A percentile compares a stretch with the other conserved stretches of the same genome.
Evolutionary conservation across 257 asterid genomes (phyloP).

Genomic region (Nicotiana sylvestris): DNA sequence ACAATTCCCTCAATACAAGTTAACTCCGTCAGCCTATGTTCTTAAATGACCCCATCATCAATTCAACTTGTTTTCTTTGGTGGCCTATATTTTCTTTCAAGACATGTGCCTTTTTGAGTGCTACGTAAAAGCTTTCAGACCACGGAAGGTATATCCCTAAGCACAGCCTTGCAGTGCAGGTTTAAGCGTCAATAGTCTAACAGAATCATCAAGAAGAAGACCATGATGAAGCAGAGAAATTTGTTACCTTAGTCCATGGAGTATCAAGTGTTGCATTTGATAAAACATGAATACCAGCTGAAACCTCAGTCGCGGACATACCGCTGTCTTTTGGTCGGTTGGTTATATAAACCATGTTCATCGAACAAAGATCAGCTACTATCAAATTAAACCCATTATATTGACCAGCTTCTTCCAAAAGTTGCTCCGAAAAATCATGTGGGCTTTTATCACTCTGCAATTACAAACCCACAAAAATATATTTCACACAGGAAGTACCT

Average conservation of each 20-base stretch:
- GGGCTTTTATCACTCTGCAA: conserved; percentile 58
- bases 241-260: conserved; percentile 79
- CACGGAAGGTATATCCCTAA: neutral
- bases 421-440: conserved; percentile 56
- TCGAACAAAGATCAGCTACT: conserved; percentile 59
- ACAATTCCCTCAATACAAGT: too few relatives aligned
- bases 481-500: neutral
- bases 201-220: neutral
- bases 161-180: neutral
- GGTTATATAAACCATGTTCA: conserved; percentile 74
- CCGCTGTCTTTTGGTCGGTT: conserved; percentile 53
- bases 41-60: neutral
- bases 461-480: neutral
- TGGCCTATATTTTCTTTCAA: neutral
- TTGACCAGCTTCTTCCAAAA: conserved; percentile 39
- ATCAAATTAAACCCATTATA: conserved; percentile 74
- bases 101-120: neutral
- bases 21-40: neutral
- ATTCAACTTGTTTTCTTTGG: neutral
- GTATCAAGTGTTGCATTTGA: conserved; percentile 76
- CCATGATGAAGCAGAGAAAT: neutral
- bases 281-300: conserved; percentile 82
- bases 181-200: neutral
- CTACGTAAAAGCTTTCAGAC: neutral
- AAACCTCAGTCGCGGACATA: conserved; percentile 37